These are phyloP conservation scores for Solanum pennellii DNA, from an alignment of 257 asterid species.

Conservation along the genomic window DNA sequence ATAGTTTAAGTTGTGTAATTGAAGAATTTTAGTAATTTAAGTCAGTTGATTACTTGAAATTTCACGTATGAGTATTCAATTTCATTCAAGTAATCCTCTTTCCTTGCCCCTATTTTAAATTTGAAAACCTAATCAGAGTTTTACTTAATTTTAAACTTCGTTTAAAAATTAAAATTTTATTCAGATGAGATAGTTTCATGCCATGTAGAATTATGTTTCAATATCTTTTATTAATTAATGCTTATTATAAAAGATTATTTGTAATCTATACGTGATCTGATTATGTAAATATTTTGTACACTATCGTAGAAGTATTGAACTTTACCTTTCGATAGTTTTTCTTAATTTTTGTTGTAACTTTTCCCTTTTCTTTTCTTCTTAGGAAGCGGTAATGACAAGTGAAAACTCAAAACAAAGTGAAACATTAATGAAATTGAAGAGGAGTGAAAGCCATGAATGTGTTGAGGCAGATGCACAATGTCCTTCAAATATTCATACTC, in stretches of 20 bases:
- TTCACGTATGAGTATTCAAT: too few relatives aligned
- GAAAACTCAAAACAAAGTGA: neutral
- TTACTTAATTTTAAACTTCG: too few relatives aligned
- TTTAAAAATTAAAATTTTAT: too few relatives aligned
- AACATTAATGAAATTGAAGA: neutral
- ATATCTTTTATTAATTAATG: too few relatives aligned
- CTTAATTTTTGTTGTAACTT: neutral
- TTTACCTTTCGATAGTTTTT: neutral
- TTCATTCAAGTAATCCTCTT: too few relatives aligned
- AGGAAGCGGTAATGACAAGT: neutral
- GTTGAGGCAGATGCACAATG: neutral
- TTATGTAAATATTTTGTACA: neutral
- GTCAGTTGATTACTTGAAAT: neutral
- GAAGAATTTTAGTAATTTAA: neutral
- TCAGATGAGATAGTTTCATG: fast-evolving
- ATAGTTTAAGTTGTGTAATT: neutral
- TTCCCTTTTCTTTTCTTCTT: neutral
- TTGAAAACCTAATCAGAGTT: neutral
- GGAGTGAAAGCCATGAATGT: neutral
- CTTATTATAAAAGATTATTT: too few relatives aligned
- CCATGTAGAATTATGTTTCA: neutral
- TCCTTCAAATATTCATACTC: neutral
- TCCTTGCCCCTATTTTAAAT: neutral
- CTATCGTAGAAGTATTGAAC: neutral
- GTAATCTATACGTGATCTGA: neutral